Evolutionary conservation across 345 rosid genomes (phyloP).

Genomic region (Hibiscus syriacus): DNA sequence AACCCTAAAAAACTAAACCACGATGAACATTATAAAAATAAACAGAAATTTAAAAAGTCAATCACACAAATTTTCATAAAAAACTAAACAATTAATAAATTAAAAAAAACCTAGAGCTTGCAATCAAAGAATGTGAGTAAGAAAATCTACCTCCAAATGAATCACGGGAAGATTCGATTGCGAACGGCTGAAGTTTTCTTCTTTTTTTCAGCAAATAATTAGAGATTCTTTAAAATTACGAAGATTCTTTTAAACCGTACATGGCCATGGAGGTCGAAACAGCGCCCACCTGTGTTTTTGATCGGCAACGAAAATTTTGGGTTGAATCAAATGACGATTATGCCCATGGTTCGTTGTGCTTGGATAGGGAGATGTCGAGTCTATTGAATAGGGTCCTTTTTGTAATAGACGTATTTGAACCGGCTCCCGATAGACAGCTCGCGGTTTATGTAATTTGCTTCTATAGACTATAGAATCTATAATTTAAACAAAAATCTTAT

Average conservation of each 20-base stretch:
- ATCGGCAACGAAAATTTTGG: constrained; percentile 74
- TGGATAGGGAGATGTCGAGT: neutral
- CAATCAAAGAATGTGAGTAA: constrained; percentile 24
- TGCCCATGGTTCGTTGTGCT: constrained; percentile 25
- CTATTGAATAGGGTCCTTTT: constrained; percentile 8
- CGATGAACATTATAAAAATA: constrained; percentile 18
- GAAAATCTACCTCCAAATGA: constrained; percentile 31
- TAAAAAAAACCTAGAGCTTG: constrained; percentile 26
- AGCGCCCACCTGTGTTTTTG: constrained; percentile 54
- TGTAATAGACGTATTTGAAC: constrained; percentile 25
- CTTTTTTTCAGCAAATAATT: neutral
- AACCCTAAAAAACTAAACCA: constrained; percentile 33
- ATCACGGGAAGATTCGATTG: constrained; percentile 19
- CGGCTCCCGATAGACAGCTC: constrained; percentile 27
- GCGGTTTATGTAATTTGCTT: neutral
- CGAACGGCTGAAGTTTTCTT: neutral
- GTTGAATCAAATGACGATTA: constrained; percentile 21
- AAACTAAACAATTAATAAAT: neutral
- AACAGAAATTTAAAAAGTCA: constrained; percentile 17
- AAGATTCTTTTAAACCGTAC: constrained; percentile 30
- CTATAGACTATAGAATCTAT: neutral
- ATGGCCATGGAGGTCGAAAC: constrained; percentile 60
- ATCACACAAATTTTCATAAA: neutral
- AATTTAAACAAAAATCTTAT: neutral
- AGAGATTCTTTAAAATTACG: constrained; percentile 7